Percentiles rank a stretch among this genome's conserved stretches.
phyloP scores from a whole-genome alignment of 2,329 filamentous ascomycete genomes.

The Trichoderma oligosporum region DNA sequence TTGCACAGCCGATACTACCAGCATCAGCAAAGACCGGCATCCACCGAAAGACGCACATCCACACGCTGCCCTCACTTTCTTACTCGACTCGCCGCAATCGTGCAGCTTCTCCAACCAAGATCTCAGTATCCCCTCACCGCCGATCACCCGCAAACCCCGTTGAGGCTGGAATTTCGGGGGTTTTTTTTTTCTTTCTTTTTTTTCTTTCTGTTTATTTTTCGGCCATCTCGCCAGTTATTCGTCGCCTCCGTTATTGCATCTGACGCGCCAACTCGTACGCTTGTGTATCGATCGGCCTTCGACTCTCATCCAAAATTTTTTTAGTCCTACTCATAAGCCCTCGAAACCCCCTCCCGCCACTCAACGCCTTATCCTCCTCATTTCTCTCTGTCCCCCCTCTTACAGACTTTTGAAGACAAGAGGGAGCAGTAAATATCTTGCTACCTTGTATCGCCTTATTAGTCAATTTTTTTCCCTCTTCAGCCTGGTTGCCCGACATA shows the following conservation, averaged over 20 bases:
- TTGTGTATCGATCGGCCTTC: background rate
- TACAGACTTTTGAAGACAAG: constrained; percentile 12
- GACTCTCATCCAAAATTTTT: background rate
- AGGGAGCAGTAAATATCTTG: constrained; percentile 11
- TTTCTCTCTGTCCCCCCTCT: constrained; percentile 1
- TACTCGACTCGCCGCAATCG: background rate
- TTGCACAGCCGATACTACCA: constrained; percentile 5
- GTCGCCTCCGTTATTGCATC: background rate
- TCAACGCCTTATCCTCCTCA: background rate
- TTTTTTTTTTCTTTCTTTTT: no score
- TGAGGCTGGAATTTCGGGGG: constrained; percentile 4
- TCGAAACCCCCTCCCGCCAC: constrained; percentile 14
- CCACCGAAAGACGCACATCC: constrained; percentile 9
- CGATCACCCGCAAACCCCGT: constrained; percentile 20
- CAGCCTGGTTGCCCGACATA: constrained; percentile 3
- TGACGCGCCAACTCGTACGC: background rate
- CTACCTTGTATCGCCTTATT: constrained; percentile 13
- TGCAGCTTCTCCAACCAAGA: constrained; percentile 15
- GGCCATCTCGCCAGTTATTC: background rate
- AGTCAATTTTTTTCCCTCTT: background rate
- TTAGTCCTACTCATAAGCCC: background rate
- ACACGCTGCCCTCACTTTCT: background rate
- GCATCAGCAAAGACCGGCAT: background rate
- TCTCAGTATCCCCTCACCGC: constrained; percentile 19
- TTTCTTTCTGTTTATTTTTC: background rate